phyloP scores from a whole-genome alignment of 2,329 filamentous ascomycete genomes.

The Bertia moriformis region DNA sequence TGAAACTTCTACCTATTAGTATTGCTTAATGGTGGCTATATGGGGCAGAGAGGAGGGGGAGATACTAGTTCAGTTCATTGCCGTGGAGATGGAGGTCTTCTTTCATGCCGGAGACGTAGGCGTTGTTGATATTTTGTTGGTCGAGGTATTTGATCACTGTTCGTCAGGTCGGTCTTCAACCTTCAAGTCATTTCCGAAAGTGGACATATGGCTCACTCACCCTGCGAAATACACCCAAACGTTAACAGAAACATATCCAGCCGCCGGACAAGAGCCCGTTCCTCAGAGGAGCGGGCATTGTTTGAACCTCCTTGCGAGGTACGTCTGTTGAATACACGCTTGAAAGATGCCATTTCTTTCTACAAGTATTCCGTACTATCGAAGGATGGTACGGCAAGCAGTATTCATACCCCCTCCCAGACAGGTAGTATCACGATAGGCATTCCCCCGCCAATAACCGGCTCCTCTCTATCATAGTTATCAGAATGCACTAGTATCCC shows the following conservation, averaged over 20 bases:
- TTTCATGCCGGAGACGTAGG: slow-evolving; percentile 30
- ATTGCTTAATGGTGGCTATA: too few species aligned
- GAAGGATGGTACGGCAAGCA: too few species aligned
- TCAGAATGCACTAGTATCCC: too few species aligned
- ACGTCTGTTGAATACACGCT: slow-evolving; percentile 3
- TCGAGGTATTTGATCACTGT: slow-evolving; percentile 27
- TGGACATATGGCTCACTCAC: slow-evolving; percentile 7
- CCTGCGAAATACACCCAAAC: slow-evolving; percentile 22
- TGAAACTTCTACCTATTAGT: too few species aligned
- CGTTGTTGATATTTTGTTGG: slow-evolving; percentile 23
- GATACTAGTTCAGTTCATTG: slow-evolving; percentile 16
- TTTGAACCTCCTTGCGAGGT: slow-evolving; percentile 5
- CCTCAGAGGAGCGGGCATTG: slow-evolving; percentile 12
- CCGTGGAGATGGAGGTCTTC: slow-evolving; percentile 22
- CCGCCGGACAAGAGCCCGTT: slow-evolving; percentile 17
- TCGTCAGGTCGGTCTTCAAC: too few species aligned
- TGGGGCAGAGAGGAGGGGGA: not conserved
- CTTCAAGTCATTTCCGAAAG: too few species aligned
- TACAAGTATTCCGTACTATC: too few species aligned
- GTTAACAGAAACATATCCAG: slow-evolving; percentile 21
- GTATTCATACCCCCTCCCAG: too few species aligned
- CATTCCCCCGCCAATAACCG: too few species aligned
- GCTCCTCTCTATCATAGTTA: too few species aligned
- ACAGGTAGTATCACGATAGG: too few species aligned
- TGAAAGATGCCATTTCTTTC: slow-evolving; percentile 2